Conservation (phyloP, 1,284 basidiomycete species). For the Ustilago shanxiensis region DNA sequence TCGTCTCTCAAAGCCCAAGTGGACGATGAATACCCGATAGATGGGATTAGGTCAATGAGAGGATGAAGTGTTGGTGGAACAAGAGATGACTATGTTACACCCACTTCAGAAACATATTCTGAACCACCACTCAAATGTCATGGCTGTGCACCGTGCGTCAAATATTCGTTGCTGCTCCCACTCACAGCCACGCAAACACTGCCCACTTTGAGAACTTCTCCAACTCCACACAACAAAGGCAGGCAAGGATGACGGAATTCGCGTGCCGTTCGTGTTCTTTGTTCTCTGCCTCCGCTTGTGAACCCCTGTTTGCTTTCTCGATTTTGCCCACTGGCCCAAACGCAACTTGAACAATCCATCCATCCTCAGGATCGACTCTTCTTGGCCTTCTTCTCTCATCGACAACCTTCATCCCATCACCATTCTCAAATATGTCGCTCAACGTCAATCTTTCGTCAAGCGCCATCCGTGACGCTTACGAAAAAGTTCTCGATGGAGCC, state of each 20-base stretch:
- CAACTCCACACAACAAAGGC: not conserved
- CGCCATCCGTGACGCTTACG: conserved; percentile 72
- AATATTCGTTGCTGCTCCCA: not conserved
- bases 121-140: not conserved
- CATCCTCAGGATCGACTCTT: not conserved
- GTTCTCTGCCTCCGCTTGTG: no score
- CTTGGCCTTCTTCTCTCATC: not conserved
- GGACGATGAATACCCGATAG: no score
- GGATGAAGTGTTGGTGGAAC: not conserved
- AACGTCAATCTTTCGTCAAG: conserved; percentile 79
- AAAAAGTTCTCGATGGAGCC: conserved; percentile 71
- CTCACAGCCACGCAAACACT: conserved; percentile 39
- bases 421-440: conserved; percentile 69
- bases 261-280: no score
- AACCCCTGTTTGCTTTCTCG: not conserved
- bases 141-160: conserved; percentile 13
- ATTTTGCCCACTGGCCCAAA: not conserved
- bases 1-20: no score
- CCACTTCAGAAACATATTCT: not conserved
- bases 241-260: conserved; percentile 2
- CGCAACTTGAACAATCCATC: not conserved
- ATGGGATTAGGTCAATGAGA: no score
- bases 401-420: not conserved
- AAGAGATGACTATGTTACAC: not conserved
- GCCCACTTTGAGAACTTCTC: not conserved